Conservation (phyloP, 2,329 filamentous ascomycete species). For the Diplodia scrobiculata region DNA sequence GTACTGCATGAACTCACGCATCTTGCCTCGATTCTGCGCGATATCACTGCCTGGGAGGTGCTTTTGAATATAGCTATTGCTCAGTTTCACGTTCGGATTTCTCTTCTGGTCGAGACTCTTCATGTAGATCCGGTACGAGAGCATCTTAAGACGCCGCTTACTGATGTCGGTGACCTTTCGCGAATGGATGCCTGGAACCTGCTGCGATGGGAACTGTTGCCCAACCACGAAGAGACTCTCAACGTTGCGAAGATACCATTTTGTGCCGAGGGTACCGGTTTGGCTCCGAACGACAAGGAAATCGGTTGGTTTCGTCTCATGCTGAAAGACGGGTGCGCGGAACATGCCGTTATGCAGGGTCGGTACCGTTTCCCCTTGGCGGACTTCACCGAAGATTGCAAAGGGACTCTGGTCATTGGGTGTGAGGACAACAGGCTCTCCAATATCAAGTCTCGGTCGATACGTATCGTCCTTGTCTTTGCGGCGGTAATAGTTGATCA, state of each 20-base stretch:
- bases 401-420: conserved; percentile 96
- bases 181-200: conserved; percentile 90
- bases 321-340: conserved; percentile 88
- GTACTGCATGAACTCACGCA: conserved; percentile 94
- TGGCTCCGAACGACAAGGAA: conserved; percentile 83
- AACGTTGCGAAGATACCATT: conserved; percentile 83
- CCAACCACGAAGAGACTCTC: conserved; percentile 90
- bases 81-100: conserved; percentile 71
- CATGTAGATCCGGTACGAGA: conserved; percentile 84
- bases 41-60: conserved; percentile 93
- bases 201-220: conserved; percentile 87
- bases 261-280: conserved; percentile 74
- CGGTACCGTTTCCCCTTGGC: conserved; percentile 84
- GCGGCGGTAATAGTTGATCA: conserved; percentile 95
- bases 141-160: conserved; percentile 95
- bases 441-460: conserved; percentile 78
- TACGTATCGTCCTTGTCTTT: conserved; percentile 70
- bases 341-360: conserved; percentile 96
- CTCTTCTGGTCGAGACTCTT: conserved; percentile 70
- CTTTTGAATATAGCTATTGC: conserved; percentile 59
- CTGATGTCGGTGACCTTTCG: conserved; percentile 95
- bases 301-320: conserved; percentile 74
- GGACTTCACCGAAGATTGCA: conserved; percentile 89
- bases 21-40: conserved; percentile 92
- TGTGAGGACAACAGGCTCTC: conserved; percentile 83